Percentiles rank a stretch among this genome's conserved stretches.
These are phyloP conservation scores for Areca catechu DNA, from an alignment of 176 grass and related monocot species.

Conservation along the genomic window DNA sequence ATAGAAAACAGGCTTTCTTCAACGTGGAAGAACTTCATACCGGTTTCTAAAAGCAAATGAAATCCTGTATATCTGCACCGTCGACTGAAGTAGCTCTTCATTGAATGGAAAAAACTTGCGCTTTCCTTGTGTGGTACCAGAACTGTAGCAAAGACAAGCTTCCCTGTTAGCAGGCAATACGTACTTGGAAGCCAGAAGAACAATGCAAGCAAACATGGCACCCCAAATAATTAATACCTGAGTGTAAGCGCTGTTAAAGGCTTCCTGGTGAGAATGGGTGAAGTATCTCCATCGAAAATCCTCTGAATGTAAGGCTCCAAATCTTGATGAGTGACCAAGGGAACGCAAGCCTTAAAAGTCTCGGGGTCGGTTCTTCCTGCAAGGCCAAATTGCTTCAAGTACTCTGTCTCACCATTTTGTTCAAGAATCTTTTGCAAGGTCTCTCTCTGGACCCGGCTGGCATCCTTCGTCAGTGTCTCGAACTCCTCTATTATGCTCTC, in stretches of 20 bases:
- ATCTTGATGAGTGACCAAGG: constrained; percentile 58
- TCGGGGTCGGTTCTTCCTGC: constrained; percentile 59
- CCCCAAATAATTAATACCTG: constrained; percentile 27
- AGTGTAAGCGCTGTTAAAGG: constrained; percentile 68
- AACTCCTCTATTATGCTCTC: constrained; percentile 66
- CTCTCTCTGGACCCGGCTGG: constrained; percentile 48
- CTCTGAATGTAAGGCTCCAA: constrained; percentile 64
- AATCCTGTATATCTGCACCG: constrained; percentile 68
- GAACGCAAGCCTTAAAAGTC: constrained; percentile 68
- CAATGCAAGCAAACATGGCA: too few species aligned
- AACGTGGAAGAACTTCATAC: constrained; percentile 21
- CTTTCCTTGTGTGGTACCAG: constrained; percentile 88
- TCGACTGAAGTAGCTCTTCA: constrained; percentile 81
- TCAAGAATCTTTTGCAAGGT: constrained; percentile 70
- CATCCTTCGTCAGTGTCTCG: constrained; percentile 46
- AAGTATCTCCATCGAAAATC: constrained; percentile 53
- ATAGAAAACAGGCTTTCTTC: not conserved
- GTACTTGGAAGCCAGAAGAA: too few species aligned
- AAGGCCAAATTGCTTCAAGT: constrained; percentile 57
- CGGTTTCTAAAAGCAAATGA: constrained; percentile 91
- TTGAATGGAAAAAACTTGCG: constrained; percentile 90
- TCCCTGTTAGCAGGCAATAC: not conserved
- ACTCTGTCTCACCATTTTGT: constrained; percentile 62
- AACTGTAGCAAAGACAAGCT: constrained; percentile 38
- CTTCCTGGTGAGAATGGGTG: constrained; percentile 62